phyloP scores from a whole-genome alignment of 2,329 filamentous ascomycete genomes.

The Gaeumannomyces sp. region DNA sequence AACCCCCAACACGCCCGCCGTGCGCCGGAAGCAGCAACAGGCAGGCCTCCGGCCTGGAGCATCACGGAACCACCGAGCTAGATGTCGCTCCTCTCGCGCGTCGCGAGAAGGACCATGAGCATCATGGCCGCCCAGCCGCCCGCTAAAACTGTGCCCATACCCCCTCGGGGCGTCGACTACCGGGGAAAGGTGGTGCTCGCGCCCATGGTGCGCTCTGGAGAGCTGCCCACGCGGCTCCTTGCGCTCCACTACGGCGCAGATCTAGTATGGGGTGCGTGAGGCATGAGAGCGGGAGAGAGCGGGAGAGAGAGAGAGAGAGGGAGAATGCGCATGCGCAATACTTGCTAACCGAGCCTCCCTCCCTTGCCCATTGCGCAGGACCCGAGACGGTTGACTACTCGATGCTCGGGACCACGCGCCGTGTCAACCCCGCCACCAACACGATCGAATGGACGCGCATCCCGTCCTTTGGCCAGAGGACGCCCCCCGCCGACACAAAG shows the following conservation, averaged over 20 bases:
- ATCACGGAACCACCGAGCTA: not conserved
- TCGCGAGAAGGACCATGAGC: slow-evolving; percentile 21
- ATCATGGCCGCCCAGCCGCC: slow-evolving; percentile 49
- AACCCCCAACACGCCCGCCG: not conserved
- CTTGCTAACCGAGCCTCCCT: not conserved
- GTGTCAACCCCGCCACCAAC: slow-evolving; percentile 66
- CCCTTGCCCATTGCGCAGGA: slow-evolving; percentile 38
- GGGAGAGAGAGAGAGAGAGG: no score
- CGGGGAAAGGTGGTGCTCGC: slow-evolving; percentile 89
- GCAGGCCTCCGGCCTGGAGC: not conserved
- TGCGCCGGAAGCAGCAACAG: not conserved
- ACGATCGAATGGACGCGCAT: slow-evolving; percentile 81
- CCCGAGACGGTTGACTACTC: slow-evolving; percentile 92
- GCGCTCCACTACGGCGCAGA: slow-evolving; percentile 94
- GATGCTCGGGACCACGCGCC: slow-evolving; percentile 79
- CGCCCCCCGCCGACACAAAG: slow-evolving; percentile 44
- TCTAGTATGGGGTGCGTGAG: slow-evolving; percentile 76
- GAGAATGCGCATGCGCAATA: not conserved
- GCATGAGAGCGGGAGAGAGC: no score
- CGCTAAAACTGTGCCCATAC: slow-evolving; percentile 71
- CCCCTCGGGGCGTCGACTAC: slow-evolving; percentile 85
- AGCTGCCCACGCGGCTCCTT: slow-evolving; percentile 81
- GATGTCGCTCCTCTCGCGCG: not conserved
- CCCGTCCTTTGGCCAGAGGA: slow-evolving; percentile 61
- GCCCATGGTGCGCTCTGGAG: slow-evolving; percentile 97